These are phyloP conservation scores for Pisolithus orientalis DNA, from an alignment of 768 basidiomycete species.

Conservation along the genomic window DNA sequence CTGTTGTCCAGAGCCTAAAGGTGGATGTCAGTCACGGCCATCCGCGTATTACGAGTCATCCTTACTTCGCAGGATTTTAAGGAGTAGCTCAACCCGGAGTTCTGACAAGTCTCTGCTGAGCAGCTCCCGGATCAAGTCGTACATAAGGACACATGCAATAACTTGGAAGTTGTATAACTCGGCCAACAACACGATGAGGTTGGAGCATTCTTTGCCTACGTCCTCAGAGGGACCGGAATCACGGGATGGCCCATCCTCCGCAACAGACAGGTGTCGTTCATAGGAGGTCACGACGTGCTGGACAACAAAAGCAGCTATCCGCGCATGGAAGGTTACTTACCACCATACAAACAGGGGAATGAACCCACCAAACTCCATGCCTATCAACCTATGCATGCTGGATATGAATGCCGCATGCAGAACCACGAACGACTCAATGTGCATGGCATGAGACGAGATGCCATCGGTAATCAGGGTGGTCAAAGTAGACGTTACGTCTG, in stretches of 20 bases:
- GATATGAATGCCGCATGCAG: slow-evolving; percentile 83
- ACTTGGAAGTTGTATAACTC: slow-evolving; percentile 97
- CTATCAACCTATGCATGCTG: slow-evolving; percentile 71
- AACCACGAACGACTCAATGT: slow-evolving; percentile 86
- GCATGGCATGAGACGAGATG: slow-evolving; percentile 72
- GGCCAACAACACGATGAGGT: slow-evolving; percentile 80
- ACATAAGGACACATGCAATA: slow-evolving; percentile 81
- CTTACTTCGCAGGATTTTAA: slow-evolving; percentile 80
- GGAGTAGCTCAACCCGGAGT: slow-evolving; percentile 76
- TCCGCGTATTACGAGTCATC: not conserved
- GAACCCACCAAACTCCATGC: slow-evolving; percentile 81
- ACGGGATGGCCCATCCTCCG: slow-evolving; percentile 11
- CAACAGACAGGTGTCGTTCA: slow-evolving; percentile 46
- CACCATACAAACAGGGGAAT: not conserved
- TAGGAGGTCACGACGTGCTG: slow-evolving; percentile 67
- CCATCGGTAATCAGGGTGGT: slow-evolving; percentile 72
- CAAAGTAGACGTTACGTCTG: slow-evolving; percentile 79
- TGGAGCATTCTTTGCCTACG: slow-evolving; percentile 81
- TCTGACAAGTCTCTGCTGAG: slow-evolving; percentile 63
- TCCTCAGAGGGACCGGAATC: slow-evolving; percentile 26
- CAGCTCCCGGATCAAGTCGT: slow-evolving; percentile 79
- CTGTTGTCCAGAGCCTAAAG: slow-evolving; percentile 83
- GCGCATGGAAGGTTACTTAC: not conserved
- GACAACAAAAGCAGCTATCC: slow-evolving; percentile 73
- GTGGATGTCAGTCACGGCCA: slow-evolving; percentile 2